Evolutionary conservation across 345 rosid species (phyloP).

Genomic region (Rhodomyrtus tomentosa): DNA sequence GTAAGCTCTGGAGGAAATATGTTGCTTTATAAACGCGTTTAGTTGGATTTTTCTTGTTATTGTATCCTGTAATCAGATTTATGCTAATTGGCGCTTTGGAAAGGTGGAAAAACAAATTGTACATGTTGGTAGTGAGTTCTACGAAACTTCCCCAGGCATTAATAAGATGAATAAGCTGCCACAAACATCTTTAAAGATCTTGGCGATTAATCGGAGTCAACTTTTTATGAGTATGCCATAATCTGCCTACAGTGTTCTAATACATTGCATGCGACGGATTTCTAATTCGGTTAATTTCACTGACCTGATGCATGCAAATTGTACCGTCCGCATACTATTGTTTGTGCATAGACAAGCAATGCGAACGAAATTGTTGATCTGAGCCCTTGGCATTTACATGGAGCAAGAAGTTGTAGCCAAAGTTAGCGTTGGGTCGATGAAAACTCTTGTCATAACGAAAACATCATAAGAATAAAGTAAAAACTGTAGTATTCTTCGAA

Average conservation of each 20-base stretch:
- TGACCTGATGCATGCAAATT: neutral
- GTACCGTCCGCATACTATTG: neutral
- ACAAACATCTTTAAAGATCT: neutral
- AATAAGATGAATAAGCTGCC: neutral
- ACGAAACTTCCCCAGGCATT: neutral
- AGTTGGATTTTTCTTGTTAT: neutral
- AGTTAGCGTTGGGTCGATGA: neutral
- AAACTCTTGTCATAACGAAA: neutral
- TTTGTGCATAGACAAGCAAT: too few relatives aligned
- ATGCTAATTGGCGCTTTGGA: neutral
- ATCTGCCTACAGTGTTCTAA: neutral
- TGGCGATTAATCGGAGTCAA: neutral
- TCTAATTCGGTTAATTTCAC: neutral
- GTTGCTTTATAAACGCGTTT: neutral
- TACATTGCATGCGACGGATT: neutral
- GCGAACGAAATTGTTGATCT: neutral
- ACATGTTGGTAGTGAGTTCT: neutral
- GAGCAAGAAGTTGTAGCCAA: neutral
- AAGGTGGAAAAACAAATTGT: neutral
- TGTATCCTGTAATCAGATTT: neutral
- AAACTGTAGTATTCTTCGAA: neutral
- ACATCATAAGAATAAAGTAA: neutral
- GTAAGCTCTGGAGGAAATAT: neutral
- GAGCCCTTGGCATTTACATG: neutral
- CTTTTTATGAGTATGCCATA: neutral